Base-by-base conservation (phyloP, 768 basidiomycete species). In the Rubroboletus satanas region DNA sequence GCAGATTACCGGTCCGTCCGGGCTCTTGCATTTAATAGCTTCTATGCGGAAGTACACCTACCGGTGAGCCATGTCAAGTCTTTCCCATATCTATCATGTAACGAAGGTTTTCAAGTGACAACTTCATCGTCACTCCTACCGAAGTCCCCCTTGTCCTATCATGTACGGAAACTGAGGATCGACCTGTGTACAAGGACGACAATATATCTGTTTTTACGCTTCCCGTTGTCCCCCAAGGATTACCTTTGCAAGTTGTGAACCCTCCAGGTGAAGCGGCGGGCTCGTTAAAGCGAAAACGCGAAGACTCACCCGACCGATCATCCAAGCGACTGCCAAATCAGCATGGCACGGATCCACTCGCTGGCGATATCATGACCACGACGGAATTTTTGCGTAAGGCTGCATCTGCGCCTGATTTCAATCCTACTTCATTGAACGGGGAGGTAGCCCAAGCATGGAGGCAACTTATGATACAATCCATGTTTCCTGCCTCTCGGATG, bases 1-100 rank as follows among this genome's bases (percentile, higher is more conserved):
- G 35, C 72, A 81, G 43, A 62, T 96, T 21, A 71, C 82, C 21
- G 94, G 93, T 4, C 93, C 93, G 3, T 76, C 76, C 12, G 91
- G 90, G 32, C 68, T 88, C n/a, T 64, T 77, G 15, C 90, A 93
- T 67, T 77, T 78, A 54, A 62, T 93, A 36, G 87, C 90, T 17
- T 78, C 85, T 3, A 84, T 87, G 79, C 79, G 92, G 10, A 71
- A 76, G 33, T 90, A 84, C 61, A 77, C 82, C 0, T 83, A 74
- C 58, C 78, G 92, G 92, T 91, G 54, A 50, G 57, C 21, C 11
- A 7, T 29, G 36, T 29, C 39, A 12, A 7, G 4, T 49, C 4
- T 42, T 45, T 46, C 33, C 9, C 31, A 36, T 14, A 21, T 35
- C 29, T 33, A 35, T 15, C 48, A 42, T 31, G 12, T 51, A 14